Evolutionary conservation across 2,329 filamentous ascomycete species (phyloP).

Genomic region (Corinectria fuckeliana): DNA sequence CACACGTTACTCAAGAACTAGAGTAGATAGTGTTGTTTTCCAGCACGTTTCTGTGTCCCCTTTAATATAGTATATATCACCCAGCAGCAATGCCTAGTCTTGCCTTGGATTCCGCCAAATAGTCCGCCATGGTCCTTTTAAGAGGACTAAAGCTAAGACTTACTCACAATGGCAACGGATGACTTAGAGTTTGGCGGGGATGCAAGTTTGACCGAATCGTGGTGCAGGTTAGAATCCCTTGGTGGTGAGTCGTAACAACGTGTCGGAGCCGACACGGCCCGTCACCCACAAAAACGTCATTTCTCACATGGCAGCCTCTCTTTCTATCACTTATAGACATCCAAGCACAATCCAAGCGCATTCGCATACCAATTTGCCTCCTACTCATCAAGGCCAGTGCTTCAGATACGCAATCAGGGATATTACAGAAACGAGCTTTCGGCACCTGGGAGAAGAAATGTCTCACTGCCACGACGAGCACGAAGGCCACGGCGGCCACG

Average conservation of each 20-base stretch:
- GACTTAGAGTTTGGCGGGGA: neutral
- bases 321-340: constrained; percentile 21
- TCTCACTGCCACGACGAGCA: constrained; percentile 61
- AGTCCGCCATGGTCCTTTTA: neutral
- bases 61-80: too few relatives aligned
- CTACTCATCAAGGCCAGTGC: neutral
- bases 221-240: neutral
- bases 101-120: neutral
- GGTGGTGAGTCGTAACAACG: neutral
- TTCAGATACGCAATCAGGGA: neutral
- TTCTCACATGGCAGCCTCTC: constrained; percentile 16
- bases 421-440: neutral
- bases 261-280: constrained; percentile 4
- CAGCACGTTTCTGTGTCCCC: too few relatives aligned
- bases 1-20: too few relatives aligned
- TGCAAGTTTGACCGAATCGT: neutral
- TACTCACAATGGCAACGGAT: neutral
- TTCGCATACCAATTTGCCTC: neutral
- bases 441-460: constrained; percentile 35
- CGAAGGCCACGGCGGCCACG: constrained; percentile 57
- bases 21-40: too few relatives aligned
- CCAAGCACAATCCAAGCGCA: neutral
- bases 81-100: neutral
- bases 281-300: constrained; percentile 30
- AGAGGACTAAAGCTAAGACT: neutral